phyloP scores from a whole-genome alignment of 176 grass and related monocot species.

The Zoysia pacifica region DNA sequence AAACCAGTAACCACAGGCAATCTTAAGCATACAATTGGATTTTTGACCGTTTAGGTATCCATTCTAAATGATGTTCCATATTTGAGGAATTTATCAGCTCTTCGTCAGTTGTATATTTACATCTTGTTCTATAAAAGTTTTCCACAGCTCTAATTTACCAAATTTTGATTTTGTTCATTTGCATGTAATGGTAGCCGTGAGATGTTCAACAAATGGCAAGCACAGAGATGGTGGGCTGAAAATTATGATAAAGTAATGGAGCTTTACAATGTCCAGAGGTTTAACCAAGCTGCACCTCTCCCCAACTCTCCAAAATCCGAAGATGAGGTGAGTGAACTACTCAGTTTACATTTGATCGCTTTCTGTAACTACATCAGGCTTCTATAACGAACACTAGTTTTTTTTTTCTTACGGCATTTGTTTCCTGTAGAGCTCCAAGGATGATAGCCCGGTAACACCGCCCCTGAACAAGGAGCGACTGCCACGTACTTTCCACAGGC shows the following conservation, averaged over 20 bases:
- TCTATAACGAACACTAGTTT: background rate
- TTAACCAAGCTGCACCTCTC: slow-evolving; percentile 81
- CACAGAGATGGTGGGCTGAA: slow-evolving; percentile 97
- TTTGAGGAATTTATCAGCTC: background rate
- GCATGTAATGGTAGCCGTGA: slow-evolving; percentile 61
- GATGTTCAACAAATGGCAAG: slow-evolving; percentile 98
- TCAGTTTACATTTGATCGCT: background rate
- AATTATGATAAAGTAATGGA: slow-evolving; percentile 98
- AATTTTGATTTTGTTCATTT: background rate
- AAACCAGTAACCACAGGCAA: slow-evolving; percentile 15
- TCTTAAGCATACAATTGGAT: background rate
- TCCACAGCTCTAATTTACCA: slow-evolving; percentile 20
- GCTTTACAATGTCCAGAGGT: slow-evolving; percentile 94
- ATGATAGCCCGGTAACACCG: slow-evolving; percentile 75
- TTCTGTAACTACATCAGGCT: background rate
- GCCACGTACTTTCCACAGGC: slow-evolving; percentile 59
- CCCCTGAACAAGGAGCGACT: slow-evolving; percentile 75
- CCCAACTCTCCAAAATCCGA: slow-evolving; percentile 79
- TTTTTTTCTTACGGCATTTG: background rate
- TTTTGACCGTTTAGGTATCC: background rate
- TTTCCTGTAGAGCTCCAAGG: slow-evolving; percentile 68
- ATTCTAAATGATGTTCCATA: slow-evolving; percentile 18
- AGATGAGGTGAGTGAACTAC: slow-evolving; percentile 58
- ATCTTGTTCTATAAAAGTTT: slow-evolving; percentile 1
- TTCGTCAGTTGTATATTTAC: background rate